phyloP scores from a whole-genome alignment of 305 asterid genomes.

The Fraxinus albicans region DNA sequence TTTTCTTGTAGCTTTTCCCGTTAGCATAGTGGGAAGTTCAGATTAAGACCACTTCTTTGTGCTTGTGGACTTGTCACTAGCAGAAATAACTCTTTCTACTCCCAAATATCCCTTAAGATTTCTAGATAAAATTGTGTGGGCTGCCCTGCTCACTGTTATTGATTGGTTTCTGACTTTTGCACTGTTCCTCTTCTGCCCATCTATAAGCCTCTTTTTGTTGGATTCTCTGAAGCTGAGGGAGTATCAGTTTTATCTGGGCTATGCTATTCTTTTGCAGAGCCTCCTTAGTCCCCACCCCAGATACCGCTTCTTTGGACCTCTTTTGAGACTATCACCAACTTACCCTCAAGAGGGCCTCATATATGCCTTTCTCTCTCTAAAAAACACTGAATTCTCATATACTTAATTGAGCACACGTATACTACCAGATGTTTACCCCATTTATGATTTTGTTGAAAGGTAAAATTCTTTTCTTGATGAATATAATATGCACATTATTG shows the following conservation, averaged over 20 bases:
- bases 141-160: background rate
- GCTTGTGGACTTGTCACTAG: constrained; percentile 6
- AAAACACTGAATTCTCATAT: too few relatives aligned
- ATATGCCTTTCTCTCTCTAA: too few relatives aligned
- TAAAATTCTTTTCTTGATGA: too few relatives aligned
- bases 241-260: background rate
- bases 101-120: constrained; percentile 16
- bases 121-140: constrained; percentile 8
- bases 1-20: constrained; percentile 23
- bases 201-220: constrained; percentile 27
- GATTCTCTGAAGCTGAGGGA: constrained; percentile 12
- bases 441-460: too few relatives aligned
- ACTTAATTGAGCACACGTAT: too few relatives aligned
- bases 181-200: constrained; percentile 3
- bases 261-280: too few relatives aligned
- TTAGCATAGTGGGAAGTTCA: constrained; percentile 25
- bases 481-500: too few relatives aligned
- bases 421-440: too few relatives aligned
- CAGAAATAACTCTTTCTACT: constrained; percentile 11
- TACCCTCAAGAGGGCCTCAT: background rate
- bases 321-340: background rate
- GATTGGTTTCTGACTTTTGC: background rate
- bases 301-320: too few relatives aligned
- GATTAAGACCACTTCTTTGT: constrained; percentile 16
- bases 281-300: too few relatives aligned